Percentiles rank a stretch among this genome's conserved stretches.
phyloP scores from a whole-genome alignment of 306 rosid species.

The Comarum palustre region DNA sequence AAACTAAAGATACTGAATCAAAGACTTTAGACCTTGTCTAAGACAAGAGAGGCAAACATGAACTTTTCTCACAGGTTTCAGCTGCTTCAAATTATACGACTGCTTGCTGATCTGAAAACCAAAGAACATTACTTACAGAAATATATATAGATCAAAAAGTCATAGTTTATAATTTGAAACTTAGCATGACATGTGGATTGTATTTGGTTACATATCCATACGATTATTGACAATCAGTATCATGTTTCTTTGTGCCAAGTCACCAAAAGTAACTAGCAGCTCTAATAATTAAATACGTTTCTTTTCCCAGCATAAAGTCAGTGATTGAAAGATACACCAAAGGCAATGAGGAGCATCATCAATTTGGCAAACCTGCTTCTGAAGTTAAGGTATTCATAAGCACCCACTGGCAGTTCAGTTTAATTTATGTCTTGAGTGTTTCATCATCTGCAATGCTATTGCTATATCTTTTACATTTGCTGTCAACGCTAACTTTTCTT shows the following conservation, averaged over 20 bases:
- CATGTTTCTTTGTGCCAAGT: background rate
- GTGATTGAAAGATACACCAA: slow-evolving; percentile 74
- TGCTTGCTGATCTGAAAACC: slow-evolving; percentile 1
- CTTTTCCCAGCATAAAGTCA: slow-evolving; percentile 69
- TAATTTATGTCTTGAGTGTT: background rate
- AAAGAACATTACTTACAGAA: too few species aligned
- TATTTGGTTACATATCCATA: background rate
- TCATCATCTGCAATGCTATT: background rate
- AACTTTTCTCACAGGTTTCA: background rate
- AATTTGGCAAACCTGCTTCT: slow-evolving; percentile 49
- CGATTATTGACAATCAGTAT: background rate
- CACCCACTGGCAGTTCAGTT: background rate
- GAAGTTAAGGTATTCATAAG: slow-evolving; percentile 70
- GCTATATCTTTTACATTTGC: background rate
- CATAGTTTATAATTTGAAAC: too few species aligned
- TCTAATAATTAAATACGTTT: slow-evolving; percentile 28
- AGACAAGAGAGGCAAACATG: background rate
- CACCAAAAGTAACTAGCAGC: background rate
- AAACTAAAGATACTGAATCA: background rate
- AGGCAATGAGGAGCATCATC: slow-evolving; percentile 64
- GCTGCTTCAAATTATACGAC: background rate
- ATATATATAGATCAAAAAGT: too few species aligned
- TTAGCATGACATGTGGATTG: background rate
- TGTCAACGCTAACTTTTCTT: background rate
- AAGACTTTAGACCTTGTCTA: background rate